These are phyloP conservation scores for Xylaria sp. DNA, from an alignment of 2,329 filamentous ascomycete genomes.

Conservation along the genomic window DNA sequence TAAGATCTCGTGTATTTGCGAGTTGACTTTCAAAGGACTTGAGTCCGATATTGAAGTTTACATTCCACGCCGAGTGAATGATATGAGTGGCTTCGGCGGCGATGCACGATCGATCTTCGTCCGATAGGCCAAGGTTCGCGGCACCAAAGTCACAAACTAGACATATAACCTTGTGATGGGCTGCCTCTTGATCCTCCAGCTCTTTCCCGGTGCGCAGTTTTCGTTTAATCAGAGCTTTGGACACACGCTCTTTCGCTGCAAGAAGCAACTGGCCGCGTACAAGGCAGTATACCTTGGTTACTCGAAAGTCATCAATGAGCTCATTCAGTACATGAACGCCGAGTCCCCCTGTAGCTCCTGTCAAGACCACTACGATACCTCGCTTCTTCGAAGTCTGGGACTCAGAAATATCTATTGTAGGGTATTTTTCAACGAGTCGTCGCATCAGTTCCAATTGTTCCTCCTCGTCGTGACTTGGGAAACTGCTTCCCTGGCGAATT, in stretches of 20 bases:
- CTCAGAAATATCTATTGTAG: slow-evolving; percentile 31
- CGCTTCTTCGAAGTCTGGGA: slow-evolving; percentile 13
- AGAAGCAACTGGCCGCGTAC: slow-evolving; percentile 59
- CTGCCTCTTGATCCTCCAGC: slow-evolving; percentile 42
- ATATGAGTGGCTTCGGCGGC: slow-evolving; percentile 60
- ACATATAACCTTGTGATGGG: slow-evolving; percentile 56
- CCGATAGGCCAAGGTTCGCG: slow-evolving; percentile 59
- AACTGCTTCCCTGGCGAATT: slow-evolving; percentile 9
- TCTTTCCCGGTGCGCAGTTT: slow-evolving; percentile 25
- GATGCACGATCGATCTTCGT: slow-evolving; percentile 55
- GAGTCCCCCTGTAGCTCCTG: slow-evolving; percentile 50
- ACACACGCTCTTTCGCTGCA: slow-evolving; percentile 57
- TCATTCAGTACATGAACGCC: slow-evolving; percentile 62
- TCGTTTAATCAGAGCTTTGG: slow-evolving; percentile 55
- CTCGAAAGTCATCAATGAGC: slow-evolving; percentile 52
- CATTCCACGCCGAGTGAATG: slow-evolving; percentile 73
- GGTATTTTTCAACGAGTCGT: slow-evolving; percentile 47
- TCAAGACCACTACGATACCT: slow-evolving; percentile 43
- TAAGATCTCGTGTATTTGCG: slow-evolving; percentile 59
- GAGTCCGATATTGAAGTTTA: slow-evolving; percentile 70
- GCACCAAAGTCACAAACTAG: slow-evolving; percentile 61
- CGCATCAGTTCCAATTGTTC: slow-evolving; percentile 44
- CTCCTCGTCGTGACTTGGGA: slow-evolving; percentile 4
- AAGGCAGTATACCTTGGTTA: slow-evolving; percentile 65
- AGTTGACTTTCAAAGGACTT: slow-evolving; percentile 66